Percentiles rank a stretch among this genome's conserved stretches.
These are phyloP conservation scores for Trichoderma polysporum DNA, from an alignment of 2,329 filamentous ascomycete genomes.

Conservation along the genomic window DNA sequence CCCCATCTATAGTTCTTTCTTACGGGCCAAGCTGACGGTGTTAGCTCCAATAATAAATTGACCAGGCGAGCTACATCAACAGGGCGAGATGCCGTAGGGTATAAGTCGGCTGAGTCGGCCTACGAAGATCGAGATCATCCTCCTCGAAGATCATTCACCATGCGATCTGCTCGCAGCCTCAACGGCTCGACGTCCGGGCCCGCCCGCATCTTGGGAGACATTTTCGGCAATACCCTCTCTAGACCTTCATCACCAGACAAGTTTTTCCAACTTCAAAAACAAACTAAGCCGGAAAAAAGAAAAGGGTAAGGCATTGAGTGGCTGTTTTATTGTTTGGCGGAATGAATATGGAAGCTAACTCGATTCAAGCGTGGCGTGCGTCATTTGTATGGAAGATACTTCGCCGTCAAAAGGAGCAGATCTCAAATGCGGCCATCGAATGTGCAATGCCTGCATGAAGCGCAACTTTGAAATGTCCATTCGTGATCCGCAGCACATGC, in stretches of 20 bases:
- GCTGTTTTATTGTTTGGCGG: conserved; percentile 1
- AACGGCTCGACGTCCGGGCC: conserved; percentile 21
- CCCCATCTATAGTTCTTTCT: background rate
- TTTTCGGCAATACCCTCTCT: conserved; percentile 11
- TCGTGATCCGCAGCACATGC: conserved; percentile 77
- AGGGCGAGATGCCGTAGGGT: conserved; percentile 3
- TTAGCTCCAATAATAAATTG: conserved; percentile 18
- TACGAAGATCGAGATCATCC: conserved; percentile 19
- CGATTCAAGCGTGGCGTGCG: conserved; percentile 63
- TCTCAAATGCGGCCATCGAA: conserved; percentile 75
- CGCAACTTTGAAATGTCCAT: conserved; percentile 73
- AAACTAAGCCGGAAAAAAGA: conserved; percentile 26
- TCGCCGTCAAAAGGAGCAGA: conserved; percentile 64
- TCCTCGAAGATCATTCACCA: conserved; percentile 22
- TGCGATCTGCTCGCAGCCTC: conserved; percentile 24
- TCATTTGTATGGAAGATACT: conserved; percentile 70
- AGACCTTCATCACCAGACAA: conserved; percentile 24
- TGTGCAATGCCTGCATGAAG: conserved; percentile 76
- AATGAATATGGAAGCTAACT: conserved; percentile 21
- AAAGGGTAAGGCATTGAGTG: conserved; percentile 22
- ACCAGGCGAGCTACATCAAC: conserved; percentile 12
- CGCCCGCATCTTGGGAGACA: background rate
- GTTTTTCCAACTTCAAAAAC: conserved; percentile 28
- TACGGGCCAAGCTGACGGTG: background rate
- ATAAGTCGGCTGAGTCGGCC: conserved; percentile 26